Evolutionary conservation across 139 green algal genomes (phyloP).

Genomic region (Eudorina sp.): DNA sequence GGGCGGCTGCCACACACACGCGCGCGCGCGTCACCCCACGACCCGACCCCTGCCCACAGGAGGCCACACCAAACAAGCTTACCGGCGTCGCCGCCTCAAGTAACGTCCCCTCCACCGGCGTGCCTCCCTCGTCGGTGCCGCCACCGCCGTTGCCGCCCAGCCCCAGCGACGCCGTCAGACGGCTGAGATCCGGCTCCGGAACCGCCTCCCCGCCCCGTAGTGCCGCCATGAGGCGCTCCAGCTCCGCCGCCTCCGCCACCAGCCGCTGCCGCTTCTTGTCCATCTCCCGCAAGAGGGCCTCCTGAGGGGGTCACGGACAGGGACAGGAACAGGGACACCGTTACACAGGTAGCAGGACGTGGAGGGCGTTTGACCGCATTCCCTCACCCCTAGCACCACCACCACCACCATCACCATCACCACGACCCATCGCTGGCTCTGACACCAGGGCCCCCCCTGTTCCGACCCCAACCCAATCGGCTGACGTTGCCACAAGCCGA

Average conservation of each 20-base stretch:
- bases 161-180: constrained; percentile 31
- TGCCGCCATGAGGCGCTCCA: constrained; percentile 42
- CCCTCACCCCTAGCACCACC: too few relatives aligned
- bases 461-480: too few relatives aligned
- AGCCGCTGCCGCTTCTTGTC: constrained; percentile 49
- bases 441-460: too few relatives aligned
- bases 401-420: too few relatives aligned
- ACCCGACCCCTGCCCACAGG: background rate
- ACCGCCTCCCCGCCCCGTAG: constrained; percentile 11
- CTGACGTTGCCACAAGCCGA: too few relatives aligned
- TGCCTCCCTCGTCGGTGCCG: background rate
- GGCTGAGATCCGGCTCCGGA: background rate
- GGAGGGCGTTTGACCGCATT: too few relatives aligned
- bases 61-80: background rate
- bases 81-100: too few relatives aligned
- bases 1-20: too few relatives aligned
- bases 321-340: too few relatives aligned
- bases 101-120: background rate
- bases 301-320: too few relatives aligned
- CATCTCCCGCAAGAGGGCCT: constrained; percentile 44
- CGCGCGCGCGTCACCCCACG: background rate
- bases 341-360: too few relatives aligned
- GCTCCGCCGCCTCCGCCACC: constrained; percentile 46
- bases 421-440: too few relatives aligned
- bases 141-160: background rate